These are phyloP conservation scores for Chaetomium sp. DNA, from an alignment of 2,329 filamentous ascomycete species.

Conservation along the genomic window DNA sequence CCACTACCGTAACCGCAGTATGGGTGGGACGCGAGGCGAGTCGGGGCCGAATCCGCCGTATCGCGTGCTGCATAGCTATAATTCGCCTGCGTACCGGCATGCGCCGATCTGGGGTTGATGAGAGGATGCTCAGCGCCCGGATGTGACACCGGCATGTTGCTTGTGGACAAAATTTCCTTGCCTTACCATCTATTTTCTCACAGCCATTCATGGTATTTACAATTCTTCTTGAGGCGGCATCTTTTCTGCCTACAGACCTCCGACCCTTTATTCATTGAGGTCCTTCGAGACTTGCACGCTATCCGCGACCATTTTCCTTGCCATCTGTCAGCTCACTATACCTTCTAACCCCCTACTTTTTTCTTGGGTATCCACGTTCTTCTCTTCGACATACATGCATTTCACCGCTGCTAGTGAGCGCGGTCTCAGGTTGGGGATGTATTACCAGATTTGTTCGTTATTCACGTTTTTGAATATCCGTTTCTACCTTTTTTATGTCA, in stretches of 20 bases:
- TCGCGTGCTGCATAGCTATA: constrained; percentile 52
- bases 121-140: not conserved
- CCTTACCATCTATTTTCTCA: too few relatives aligned
- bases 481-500: too few relatives aligned
- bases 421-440: too few relatives aligned
- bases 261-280: too few relatives aligned
- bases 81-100: constrained; percentile 50
- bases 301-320: not conserved
- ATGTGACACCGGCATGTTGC: not conserved
- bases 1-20: constrained; percentile 36
- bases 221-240: not conserved
- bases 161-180: too few relatives aligned
- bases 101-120: constrained; percentile 49
- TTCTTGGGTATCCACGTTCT: too few relatives aligned
- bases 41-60: constrained; percentile 33
- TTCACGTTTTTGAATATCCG: too few relatives aligned
- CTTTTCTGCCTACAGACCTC: not conserved
- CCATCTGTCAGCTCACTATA: not conserved
- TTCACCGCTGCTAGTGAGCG: too few relatives aligned
- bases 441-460: too few relatives aligned
- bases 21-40: constrained; percentile 25
- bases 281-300: too few relatives aligned
- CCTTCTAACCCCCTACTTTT: too few relatives aligned
- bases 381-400: too few relatives aligned
- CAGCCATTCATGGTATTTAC: not conserved